Percentiles rank a stretch among this genome's conserved stretches.
These are phyloP conservation scores for Lichtheimia corymbifera DNA, from an alignment of 371 early-diverging fungal species.

Conservation along the genomic window DNA sequence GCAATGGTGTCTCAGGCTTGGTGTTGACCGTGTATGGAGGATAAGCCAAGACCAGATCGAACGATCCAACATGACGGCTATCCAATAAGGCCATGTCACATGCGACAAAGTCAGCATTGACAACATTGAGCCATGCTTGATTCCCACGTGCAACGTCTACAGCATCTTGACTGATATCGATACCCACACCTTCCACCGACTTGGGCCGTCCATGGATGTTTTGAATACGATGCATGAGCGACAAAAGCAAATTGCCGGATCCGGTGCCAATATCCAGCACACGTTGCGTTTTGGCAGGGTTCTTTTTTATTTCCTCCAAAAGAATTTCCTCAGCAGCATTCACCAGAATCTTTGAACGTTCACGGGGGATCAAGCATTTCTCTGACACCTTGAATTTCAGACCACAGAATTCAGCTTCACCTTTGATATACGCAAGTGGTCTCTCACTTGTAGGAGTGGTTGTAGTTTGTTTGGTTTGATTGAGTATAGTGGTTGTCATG, in stretches of 20 bases:
- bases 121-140: slow-evolving; percentile 28
- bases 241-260: slow-evolving; percentile 69
- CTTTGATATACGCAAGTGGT: slow-evolving; percentile 61
- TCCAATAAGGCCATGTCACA: slow-evolving; percentile 46
- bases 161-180: slow-evolving; percentile 68
- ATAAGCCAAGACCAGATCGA: slow-evolving; percentile 71
- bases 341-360: slow-evolving; percentile 69
- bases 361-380: slow-evolving; percentile 73
- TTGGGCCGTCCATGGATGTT: slow-evolving; percentile 9
- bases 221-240: slow-evolving; percentile 39
- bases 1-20: slow-evolving; percentile 21
- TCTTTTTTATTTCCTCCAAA: background rate
- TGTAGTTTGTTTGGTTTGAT: too few relatives aligned
- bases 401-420: slow-evolving; percentile 60
- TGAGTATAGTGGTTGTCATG: too few relatives aligned
- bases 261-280: slow-evolving; percentile 80
- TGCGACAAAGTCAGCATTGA: slow-evolving; percentile 19
- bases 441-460: too few relatives aligned
- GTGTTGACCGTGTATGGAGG: slow-evolving; percentile 68
- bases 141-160: slow-evolving; percentile 59
- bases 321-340: slow-evolving; percentile 29
- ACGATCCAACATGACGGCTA: slow-evolving; percentile 23
- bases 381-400: slow-evolving; percentile 60
- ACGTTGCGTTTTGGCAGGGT: slow-evolving; percentile 7
- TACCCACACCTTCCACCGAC: slow-evolving; percentile 48